Conservation (phyloP, 371 early-diverging fungal genomes). For the Mortierella sp. region DNA sequence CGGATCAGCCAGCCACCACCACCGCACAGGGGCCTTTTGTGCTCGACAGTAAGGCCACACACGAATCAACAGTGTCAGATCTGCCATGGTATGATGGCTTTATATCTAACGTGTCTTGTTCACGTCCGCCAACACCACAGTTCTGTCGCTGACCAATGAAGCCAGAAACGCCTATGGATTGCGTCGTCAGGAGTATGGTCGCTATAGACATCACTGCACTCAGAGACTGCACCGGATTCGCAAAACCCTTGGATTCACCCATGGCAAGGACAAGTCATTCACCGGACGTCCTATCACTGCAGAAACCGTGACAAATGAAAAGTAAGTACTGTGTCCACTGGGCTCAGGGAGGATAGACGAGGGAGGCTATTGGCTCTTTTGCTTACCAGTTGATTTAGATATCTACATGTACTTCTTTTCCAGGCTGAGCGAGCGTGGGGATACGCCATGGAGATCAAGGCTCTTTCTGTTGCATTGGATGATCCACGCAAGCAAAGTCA, state of each 20-base stretch:
- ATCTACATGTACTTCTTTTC: conserved; percentile 71
- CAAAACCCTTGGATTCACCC: conserved; percentile 64
- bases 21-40: conserved; percentile 12
- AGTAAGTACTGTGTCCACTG: conserved; percentile 37
- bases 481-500: conserved; percentile 78
- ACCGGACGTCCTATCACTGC: conserved; percentile 60
- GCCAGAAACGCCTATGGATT: conserved; percentile 84
- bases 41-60: conserved; percentile 38
- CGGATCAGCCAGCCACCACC: conserved; percentile 23
- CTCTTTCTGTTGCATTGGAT: conserved; percentile 62
- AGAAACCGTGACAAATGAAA: conserved; percentile 60
- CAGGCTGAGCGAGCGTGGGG: conserved; percentile 85
- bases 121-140: conserved; percentile 53
- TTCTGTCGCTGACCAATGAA: conserved; percentile 68
- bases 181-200: conserved; percentile 83
- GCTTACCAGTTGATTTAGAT: conserved; percentile 41
- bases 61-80: background rate
- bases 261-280: conserved; percentile 64
- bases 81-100: too few relatives aligned
- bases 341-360: too few relatives aligned
- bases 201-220: conserved; percentile 81
- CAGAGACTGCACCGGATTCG: conserved; percentile 76
- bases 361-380: background rate
- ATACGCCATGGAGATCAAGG: conserved; percentile 82
- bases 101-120: too few relatives aligned